Conservation (phyloP, 495 filamentous ascomycete species). For the Trichoderma orchidacearum region DNA sequence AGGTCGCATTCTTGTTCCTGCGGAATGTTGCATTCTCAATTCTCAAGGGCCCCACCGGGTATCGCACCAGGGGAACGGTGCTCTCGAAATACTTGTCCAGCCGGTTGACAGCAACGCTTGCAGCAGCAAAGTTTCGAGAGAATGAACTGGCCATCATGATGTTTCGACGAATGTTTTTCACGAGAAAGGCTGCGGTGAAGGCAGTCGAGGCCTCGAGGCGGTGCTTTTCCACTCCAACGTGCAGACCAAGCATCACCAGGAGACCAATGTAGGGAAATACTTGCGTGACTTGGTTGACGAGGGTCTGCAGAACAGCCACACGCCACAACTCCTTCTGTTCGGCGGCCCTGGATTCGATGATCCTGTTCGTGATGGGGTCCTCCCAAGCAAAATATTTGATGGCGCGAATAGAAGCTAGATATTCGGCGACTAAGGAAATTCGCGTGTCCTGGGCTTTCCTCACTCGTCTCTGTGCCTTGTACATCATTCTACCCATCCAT, state of each 20-base stretch:
- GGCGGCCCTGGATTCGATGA: slow-evolving; percentile 24
- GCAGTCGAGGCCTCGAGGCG: slow-evolving; percentile 31
- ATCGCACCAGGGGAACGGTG: slow-evolving; percentile 21
- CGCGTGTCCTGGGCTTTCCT: slow-evolving; percentile 35
- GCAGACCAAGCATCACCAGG: slow-evolving; percentile 28
- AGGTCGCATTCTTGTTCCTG: slow-evolving; percentile 28
- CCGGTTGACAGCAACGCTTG: slow-evolving; percentile 29
- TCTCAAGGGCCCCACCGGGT: slow-evolving; percentile 26
- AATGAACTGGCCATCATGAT: slow-evolving; percentile 24
- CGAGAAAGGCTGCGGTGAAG: slow-evolving; percentile 31
- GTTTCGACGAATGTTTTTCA: slow-evolving; percentile 28
- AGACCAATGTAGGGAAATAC: slow-evolving; percentile 26
- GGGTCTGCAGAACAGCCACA: slow-evolving; percentile 23
- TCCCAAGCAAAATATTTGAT: slow-evolving; percentile 43
- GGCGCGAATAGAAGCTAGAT: slow-evolving; percentile 31
- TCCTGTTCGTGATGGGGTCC: slow-evolving; percentile 23
- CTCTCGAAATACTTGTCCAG: slow-evolving; percentile 31
- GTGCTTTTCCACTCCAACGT: slow-evolving; percentile 25
- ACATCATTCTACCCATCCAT: slow-evolving; percentile 23
- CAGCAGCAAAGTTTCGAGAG: slow-evolving; percentile 23
- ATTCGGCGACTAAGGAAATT: slow-evolving; percentile 35
- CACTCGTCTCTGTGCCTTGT: slow-evolving; percentile 24
- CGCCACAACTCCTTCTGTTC: slow-evolving; percentile 35
- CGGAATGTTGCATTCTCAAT: slow-evolving; percentile 28
- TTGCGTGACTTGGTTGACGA: slow-evolving; percentile 18